Base-by-base conservation (phyloP, 371 early-diverging fungal genomes). In the Mucor irregularis region DNA sequence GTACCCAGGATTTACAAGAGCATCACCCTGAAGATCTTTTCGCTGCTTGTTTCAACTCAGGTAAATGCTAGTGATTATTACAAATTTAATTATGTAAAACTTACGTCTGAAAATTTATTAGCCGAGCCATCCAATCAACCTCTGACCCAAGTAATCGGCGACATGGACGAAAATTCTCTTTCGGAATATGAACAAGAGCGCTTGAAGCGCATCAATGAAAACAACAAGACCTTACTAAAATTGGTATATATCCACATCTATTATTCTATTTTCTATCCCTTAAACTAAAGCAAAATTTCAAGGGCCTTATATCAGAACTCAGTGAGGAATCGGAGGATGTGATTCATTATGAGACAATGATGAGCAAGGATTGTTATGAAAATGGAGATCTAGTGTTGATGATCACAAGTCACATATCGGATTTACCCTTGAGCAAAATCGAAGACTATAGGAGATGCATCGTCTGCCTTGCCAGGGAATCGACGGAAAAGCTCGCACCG, bases 291-390 rank as follows among this genome's bases (percentile, higher is more conserved):
- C n/a, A n/a, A n/a, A 13, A 14, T 10, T 22, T 33, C 37, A 54
- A 85, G 76, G 93, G 93, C 0, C 66, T 93, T 25, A 84, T 89
- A 4, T 90, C 92, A 2, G 93, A 91, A 37, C 60, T 93, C 24
- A 84, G 88, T 58, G 90, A 91, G 50, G 83, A 87, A 19, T 81
- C 88, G 2, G 85, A 87, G 31, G 92, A 92, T 63, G 71, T 83
- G 16, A 76, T 85, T 4, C 89, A 91, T 58, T 83, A 85, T 51
- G 84, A 79, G 19, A 84, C 80, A 21, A 78, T 92, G 72, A 68
- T 84, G 55, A 64, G 57, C 6, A 76, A 76, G 56, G 28, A 55
- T 11, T 58, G 70, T 2, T 49, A 62, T 30, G 58, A 53, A 0
- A 38, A 57, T 10, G 74, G 79, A n/a, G 78, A 74, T 11, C 64